A percentile compares a stretch with the other conserved stretches of the same genome.
Evolutionary conservation across 768 basidiomycete species (phyloP).

Genomic region (Hypholoma fasciculare): DNA sequence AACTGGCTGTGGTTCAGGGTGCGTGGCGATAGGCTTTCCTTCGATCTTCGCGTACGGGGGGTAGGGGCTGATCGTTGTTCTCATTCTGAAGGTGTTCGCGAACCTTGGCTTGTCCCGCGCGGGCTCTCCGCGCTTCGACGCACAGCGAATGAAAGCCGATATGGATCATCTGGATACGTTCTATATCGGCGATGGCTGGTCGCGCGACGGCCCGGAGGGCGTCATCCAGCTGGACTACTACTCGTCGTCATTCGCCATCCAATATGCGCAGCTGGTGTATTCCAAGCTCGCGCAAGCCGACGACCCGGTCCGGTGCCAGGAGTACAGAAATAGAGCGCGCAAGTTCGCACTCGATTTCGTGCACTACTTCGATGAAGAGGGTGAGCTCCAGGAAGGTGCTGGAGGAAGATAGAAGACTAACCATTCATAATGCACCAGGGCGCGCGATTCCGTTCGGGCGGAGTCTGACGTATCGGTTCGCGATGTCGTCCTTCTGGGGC

Average conservation of each 20-base stretch:
- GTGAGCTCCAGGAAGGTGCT: slow-evolving; percentile 29
- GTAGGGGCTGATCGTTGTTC: neutral
- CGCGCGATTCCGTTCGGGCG: slow-evolving; percentile 76
- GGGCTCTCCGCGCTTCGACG: slow-evolving; percentile 56
- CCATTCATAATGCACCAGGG: slow-evolving; percentile 35
- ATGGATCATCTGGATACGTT: slow-evolving; percentile 78
- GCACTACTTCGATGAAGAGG: slow-evolving; percentile 74
- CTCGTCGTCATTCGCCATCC: slow-evolving; percentile 78
- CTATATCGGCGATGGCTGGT: slow-evolving; percentile 77
- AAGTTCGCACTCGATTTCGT: slow-evolving; percentile 70
- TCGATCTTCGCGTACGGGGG: neutral
- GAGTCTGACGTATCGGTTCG: slow-evolving; percentile 76
- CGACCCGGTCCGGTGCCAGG: slow-evolving; percentile 64
- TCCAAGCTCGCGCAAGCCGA: slow-evolving; percentile 62
- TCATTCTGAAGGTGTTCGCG: slow-evolving; percentile 57
- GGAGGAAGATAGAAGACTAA: neutral
- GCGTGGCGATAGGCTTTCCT: slow-evolving; percentile 15
- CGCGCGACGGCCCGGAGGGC: slow-evolving; percentile 74
- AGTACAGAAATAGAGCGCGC: slow-evolving; percentile 62
- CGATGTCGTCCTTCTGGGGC: slow-evolving; percentile 82
- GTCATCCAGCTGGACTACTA: slow-evolving; percentile 81
- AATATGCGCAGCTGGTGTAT: slow-evolving; percentile 71
- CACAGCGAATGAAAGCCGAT: slow-evolving; percentile 67
- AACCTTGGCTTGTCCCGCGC: slow-evolving; percentile 70
- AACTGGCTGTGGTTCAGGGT: slow-evolving; percentile 86